phyloP scores from a whole-genome alignment of 2,329 filamentous ascomycete genomes.

The Cladosporium velox region DNA sequence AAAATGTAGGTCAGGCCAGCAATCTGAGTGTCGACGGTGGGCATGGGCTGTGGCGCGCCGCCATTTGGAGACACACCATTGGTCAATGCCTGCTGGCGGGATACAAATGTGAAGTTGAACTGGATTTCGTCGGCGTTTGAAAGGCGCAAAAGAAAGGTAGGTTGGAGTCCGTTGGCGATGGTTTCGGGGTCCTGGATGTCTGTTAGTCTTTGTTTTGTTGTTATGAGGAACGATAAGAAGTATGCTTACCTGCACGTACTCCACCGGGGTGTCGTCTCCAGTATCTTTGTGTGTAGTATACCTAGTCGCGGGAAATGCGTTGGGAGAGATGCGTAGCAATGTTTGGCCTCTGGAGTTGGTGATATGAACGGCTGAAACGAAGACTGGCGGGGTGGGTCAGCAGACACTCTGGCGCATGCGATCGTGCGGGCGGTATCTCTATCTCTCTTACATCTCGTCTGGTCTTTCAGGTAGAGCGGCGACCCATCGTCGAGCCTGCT shows the following conservation, averaged over 20 bases:
- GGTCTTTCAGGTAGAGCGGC: slow-evolving; percentile 82
- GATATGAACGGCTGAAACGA: slow-evolving; percentile 79
- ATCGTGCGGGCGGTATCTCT: slow-evolving; percentile 13
- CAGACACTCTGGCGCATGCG: slow-evolving; percentile 4
- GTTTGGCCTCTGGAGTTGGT: slow-evolving; percentile 77
- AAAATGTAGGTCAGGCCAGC: slow-evolving; percentile 91
- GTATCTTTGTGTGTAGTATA: slow-evolving; percentile 70
- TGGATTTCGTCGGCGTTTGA: slow-evolving; percentile 87
- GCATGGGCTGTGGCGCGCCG: slow-evolving; percentile 24
- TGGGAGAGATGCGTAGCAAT: slow-evolving; percentile 76
- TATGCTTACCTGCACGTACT: slow-evolving; percentile 80
- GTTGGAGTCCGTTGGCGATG: slow-evolving; percentile 43
- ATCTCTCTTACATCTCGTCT: slow-evolving; percentile 74
- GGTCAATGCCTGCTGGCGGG: slow-evolving; percentile 55
- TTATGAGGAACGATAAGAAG: slow-evolving; percentile 21
- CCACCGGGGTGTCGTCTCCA: slow-evolving; percentile 74
- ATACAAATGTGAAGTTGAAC: slow-evolving; percentile 89
- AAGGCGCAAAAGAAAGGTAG: slow-evolving; percentile 82
- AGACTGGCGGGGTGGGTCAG: slow-evolving; percentile 59
- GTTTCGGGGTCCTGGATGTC: slow-evolving; percentile 73
- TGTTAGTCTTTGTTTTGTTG: slow-evolving; percentile 4
- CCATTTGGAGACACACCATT: slow-evolving; percentile 21
- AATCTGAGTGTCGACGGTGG: slow-evolving; percentile 70
- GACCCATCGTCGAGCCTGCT: slow-evolving; percentile 85
- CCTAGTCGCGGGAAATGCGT: slow-evolving; percentile 81